Percentiles rank a stretch among this genome's conserved stretches.
Conservation (phyloP, 192 early-diverging fungal genomes). For the Coemansia guatemalensis region DNA sequence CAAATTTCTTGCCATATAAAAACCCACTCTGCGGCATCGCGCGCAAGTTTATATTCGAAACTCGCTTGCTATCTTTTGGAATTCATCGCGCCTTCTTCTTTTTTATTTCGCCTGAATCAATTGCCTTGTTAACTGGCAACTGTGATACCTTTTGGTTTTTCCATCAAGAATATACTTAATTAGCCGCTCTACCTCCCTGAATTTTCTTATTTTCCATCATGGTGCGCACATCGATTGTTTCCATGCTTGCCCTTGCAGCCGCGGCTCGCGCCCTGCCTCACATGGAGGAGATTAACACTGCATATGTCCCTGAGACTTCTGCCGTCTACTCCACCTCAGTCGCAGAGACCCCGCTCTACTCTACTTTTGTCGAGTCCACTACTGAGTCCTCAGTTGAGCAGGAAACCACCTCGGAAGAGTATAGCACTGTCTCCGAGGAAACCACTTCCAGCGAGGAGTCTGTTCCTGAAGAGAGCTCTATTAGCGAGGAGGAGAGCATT, state of each 20-base stretch:
- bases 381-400: constrained; percentile 4
- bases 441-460: constrained; percentile 15
- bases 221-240: constrained; percentile 47
- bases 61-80: constrained; percentile 10
- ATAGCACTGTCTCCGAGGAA: constrained; percentile 1
- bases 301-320: constrained; percentile 19
- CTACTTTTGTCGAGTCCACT: constrained; percentile 13
- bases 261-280: constrained; percentile 40
- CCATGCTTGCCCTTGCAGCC: constrained; percentile 44
- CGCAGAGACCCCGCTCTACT: neutral
- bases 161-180: no score
- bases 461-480: constrained; percentile 6
- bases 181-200: no score
- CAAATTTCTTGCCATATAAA: no score
- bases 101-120: constrained; percentile 10
- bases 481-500: constrained; percentile 9
- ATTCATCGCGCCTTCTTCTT: constrained; percentile 4
- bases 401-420: constrained; percentile 8
- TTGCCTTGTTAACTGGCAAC: neutral
- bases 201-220: constrained; percentile 5
- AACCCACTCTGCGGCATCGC: no score
- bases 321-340: constrained; percentile 13
- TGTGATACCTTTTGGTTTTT: no score
- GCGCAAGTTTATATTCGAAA: neutral
- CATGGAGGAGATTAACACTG: constrained; percentile 40